Evolutionary conservation across 2,329 filamentous ascomycete species (phyloP).

Genomic region (Pseudopithomyces chartarum): DNA sequence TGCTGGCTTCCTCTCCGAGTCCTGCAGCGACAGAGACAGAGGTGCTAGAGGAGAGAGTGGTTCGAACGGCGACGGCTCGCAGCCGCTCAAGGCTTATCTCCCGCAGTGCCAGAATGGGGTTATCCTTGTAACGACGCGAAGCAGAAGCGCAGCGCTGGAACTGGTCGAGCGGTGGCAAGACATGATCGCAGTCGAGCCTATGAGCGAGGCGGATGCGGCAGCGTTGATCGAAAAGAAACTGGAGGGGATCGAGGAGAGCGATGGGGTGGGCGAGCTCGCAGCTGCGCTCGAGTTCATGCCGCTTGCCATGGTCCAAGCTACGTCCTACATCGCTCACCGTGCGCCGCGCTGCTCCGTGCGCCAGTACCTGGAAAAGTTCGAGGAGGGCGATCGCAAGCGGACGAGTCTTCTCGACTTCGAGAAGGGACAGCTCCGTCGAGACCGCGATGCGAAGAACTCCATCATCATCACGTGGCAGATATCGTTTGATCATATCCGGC

Average conservation of each 20-base stretch:
- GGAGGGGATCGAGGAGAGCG: neutral
- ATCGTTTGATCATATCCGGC: slow-evolving; percentile 40
- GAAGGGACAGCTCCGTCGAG: slow-evolving; percentile 35
- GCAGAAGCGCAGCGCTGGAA: slow-evolving; percentile 6
- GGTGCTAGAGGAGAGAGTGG: too few relatives aligned
- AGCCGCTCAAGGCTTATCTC: slow-evolving; percentile 1
- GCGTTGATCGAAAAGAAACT: slow-evolving; percentile 16
- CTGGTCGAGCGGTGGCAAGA: slow-evolving; percentile 16
- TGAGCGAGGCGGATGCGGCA: slow-evolving; percentile 12
- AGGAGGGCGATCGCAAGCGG: slow-evolving; percentile 36
- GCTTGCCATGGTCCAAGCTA: slow-evolving; percentile 41
- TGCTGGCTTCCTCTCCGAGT: slow-evolving; percentile 4
- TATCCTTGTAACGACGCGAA: slow-evolving; percentile 17
- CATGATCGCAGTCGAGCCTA: slow-evolving; percentile 13
- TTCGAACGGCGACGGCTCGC: too few relatives aligned
- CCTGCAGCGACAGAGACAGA: too few relatives aligned
- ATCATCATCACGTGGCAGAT: slow-evolving; percentile 46
- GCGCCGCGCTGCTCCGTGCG: slow-evolving; percentile 16
- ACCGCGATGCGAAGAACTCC: slow-evolving; percentile 40
- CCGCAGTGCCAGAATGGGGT: slow-evolving; percentile 14
- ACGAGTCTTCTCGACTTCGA: slow-evolving; percentile 25
- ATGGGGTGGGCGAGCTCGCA: slow-evolving; percentile 10
- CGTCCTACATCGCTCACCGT: slow-evolving; percentile 34
- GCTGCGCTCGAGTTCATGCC: slow-evolving; percentile 38
- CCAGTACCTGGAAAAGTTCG: slow-evolving; percentile 49